Percentiles rank a stretch among this genome's conserved stretches.
These are phyloP conservation scores for Kwoniella europaea DNA, from an alignment of 768 basidiomycete species.

Conservation along the genomic window DNA sequence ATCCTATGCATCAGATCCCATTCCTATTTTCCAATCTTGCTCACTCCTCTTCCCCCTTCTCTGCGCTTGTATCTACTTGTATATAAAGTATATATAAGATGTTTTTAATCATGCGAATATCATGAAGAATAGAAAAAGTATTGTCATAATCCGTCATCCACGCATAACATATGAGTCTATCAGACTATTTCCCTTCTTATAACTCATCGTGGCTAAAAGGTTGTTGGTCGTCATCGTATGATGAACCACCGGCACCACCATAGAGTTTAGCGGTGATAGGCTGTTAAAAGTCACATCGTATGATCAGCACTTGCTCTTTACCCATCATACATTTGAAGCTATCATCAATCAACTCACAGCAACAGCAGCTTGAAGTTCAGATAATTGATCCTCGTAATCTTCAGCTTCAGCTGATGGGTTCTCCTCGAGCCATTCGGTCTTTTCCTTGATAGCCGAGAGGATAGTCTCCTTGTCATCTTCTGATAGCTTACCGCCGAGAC, in stretches of 20 bases:
- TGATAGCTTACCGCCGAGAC: constrained; percentile 79
- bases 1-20: constrained; percentile 10
- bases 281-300: constrained; percentile 37
- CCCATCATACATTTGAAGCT: neutral
- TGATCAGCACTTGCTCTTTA: constrained; percentile 6
- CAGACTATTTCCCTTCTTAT: constrained; percentile 47
- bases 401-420: constrained; percentile 76
- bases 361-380: constrained; percentile 58
- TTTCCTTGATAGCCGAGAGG: constrained; percentile 79
- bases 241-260: constrained; percentile 52
- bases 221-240: constrained; percentile 62
- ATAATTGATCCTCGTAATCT: constrained; percentile 89
- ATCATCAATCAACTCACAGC: constrained; percentile 31
- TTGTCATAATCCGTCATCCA: constrained; percentile 7
- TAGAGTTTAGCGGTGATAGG: constrained; percentile 83
- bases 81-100: neutral
- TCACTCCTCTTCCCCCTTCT: neutral
- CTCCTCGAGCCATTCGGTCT: constrained; percentile 89
- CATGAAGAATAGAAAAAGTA: neutral
- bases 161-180: neutral
- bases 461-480: constrained; percentile 63
- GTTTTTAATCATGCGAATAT: neutral
- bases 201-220: constrained; percentile 66
- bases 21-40: neutral
- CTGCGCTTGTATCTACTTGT: neutral